Evolutionary conservation across 352 stramenopile species (phyloP).

Genomic region (Globisporangium acanthophoron): DNA sequence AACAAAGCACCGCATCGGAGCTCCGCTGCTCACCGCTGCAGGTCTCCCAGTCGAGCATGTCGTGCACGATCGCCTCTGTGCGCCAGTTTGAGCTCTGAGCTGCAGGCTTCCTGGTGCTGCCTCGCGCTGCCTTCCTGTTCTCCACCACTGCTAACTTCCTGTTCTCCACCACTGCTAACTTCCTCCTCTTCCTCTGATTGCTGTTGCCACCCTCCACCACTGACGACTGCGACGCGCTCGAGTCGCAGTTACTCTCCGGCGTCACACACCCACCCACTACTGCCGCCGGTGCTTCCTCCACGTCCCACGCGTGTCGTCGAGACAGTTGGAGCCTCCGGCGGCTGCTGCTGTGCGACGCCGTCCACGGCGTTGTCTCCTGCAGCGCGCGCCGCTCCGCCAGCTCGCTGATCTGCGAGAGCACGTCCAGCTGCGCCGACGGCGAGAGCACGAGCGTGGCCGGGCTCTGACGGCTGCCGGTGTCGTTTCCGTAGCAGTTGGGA

Average conservation of each 20-base stretch:
- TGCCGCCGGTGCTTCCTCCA: no score
- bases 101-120: background rate
- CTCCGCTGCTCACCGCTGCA: slow-evolving; percentile 41
- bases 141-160: slow-evolving; percentile 4
- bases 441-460: slow-evolving; percentile 38
- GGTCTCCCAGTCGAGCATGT: slow-evolving; percentile 61
- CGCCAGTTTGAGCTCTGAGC: background rate
- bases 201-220: no score
- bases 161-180: slow-evolving; percentile 1
- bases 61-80: slow-evolving; percentile 9
- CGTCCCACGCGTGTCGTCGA: background rate
- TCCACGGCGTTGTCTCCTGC: background rate
- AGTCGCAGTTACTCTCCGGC: no score
- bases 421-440: slow-evolving; percentile 60
- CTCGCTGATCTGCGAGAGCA: slow-evolving; percentile 74
- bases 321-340: background rate
- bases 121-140: background rate
- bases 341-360: background rate
- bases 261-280: background rate
- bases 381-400: slow-evolving; percentile 34
- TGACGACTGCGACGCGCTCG: no score
- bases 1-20: background rate
- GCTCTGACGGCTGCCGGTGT: background rate
- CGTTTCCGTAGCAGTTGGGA: no score
- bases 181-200: slow-evolving; percentile 1